Percentiles rank a stretch among this genome's conserved stretches.
phyloP scores from a whole-genome alignment of 441 rosid species.

The Gossypium davidsonii region DNA sequence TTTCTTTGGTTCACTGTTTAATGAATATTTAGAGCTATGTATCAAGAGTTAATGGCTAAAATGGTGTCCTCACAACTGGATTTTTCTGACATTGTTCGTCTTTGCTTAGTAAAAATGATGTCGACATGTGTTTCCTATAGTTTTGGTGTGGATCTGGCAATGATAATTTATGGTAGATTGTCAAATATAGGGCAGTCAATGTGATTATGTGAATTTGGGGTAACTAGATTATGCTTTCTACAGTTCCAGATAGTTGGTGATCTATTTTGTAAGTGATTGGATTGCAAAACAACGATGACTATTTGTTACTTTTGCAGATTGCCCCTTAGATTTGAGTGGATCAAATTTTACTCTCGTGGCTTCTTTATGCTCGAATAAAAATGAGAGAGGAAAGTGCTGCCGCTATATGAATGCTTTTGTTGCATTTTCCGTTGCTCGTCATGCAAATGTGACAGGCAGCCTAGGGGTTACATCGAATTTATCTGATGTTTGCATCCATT shows the following conservation, averaged over 20 bases:
- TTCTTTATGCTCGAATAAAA: conserved; percentile 59
- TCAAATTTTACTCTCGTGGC: conserved; percentile 75
- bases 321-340: conserved; percentile 71
- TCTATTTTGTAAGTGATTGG: background rate
- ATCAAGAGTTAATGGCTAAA: background rate
- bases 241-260: background rate
- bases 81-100: background rate
- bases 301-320: conserved; percentile 43
- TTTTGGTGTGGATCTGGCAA: background rate
- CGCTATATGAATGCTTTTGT: conserved; percentile 83
- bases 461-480: conserved; percentile 60
- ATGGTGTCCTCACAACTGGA: background rate
- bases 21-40: background rate
- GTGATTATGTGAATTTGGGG: background rate
- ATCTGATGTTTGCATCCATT: conserved; percentile 43
- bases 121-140: background rate
- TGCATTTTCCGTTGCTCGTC: conserved; percentile 68
- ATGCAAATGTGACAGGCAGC: conserved; percentile 62
- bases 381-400: conserved; percentile 78
- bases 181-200: background rate
- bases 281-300: background rate
- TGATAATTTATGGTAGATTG: background rate
- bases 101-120: background rate
- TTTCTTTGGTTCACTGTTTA: background rate
- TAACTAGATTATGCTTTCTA: background rate